A percentile compares a stretch with the other conserved stretches of the same genome.
These are phyloP conservation scores for Chalaropsis ovoidea DNA, from an alignment of 2,329 filamentous ascomycete genomes.

Conservation along the genomic window DNA sequence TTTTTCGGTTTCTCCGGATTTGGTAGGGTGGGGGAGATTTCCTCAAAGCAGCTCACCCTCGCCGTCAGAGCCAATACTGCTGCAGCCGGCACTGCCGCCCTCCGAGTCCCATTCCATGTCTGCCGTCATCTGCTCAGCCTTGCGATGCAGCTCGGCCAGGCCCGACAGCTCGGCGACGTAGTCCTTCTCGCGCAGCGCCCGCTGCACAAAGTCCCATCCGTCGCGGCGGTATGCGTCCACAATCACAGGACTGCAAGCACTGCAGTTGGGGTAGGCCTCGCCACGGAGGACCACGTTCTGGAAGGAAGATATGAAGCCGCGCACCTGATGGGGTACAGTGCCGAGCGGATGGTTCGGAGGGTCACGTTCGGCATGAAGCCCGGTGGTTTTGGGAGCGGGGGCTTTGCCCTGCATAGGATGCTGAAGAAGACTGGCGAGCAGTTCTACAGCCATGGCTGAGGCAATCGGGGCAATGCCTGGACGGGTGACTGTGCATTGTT, in stretches of 20 bases:
- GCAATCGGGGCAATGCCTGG: constrained; percentile 88
- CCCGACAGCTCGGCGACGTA: constrained; percentile 71
- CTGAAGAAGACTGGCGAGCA: constrained; percentile 78
- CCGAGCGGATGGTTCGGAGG: constrained; percentile 52
- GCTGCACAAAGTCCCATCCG: constrained; percentile 68
- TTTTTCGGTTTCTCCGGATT: background rate
- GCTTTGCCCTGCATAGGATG: constrained; percentile 61
- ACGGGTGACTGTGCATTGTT: constrained; percentile 94
- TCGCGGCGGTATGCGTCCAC: constrained; percentile 55
- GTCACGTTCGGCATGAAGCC: constrained; percentile 43
- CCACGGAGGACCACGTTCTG: constrained; percentile 64
- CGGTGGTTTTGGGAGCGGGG: constrained; percentile 45
- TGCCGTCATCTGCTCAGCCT: constrained; percentile 42
- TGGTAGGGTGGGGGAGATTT: no score
- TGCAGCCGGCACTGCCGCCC: constrained; percentile 27
- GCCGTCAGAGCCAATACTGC: constrained; percentile 37
- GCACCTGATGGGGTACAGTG: constrained; percentile 68
- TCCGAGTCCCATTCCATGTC: constrained; percentile 53
- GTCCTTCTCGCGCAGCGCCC: constrained; percentile 61
- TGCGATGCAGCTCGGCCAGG: constrained; percentile 58
- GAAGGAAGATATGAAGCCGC: constrained; percentile 66
- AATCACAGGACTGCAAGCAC: constrained; percentile 64
- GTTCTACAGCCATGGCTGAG: constrained; percentile 79
- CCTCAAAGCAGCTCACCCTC: constrained; percentile 44
- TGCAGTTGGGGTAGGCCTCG: constrained; percentile 68